Conservation (phyloP, 2,329 filamentous ascomycete genomes). For the Ceratocystis lukuohia region DNA sequence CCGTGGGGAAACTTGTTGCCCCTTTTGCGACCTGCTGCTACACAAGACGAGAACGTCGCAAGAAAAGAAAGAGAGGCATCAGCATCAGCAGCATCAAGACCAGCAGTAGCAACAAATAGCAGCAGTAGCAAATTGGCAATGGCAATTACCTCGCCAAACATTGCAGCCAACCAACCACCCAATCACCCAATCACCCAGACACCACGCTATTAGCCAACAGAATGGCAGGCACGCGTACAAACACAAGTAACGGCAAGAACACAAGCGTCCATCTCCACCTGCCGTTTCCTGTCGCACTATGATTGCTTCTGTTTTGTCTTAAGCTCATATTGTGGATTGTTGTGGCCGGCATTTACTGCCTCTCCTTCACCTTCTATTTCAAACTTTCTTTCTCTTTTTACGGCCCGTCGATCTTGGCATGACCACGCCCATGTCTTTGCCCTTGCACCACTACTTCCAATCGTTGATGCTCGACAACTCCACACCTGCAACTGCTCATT, state of each 20-base stretch:
- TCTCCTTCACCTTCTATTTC: neutral
- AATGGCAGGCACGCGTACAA: neutral
- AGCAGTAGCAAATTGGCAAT: neutral
- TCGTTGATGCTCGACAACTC: neutral
- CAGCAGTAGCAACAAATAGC: neutral
- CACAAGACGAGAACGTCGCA: neutral
- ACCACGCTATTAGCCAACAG: no score
- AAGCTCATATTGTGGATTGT: neutral
- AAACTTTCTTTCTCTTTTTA: neutral
- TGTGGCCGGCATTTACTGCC: neutral
- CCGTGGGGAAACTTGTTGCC: neutral
- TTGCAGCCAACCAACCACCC: neutral
- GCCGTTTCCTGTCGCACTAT: neutral
- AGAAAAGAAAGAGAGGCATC: neutral
- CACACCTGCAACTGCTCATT: neutral
- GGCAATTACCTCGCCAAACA: slow-evolving; percentile 8
- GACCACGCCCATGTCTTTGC: neutral
- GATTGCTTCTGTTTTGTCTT: neutral
- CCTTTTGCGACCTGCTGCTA: neutral
- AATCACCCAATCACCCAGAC: neutral
- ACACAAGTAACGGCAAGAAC: neutral
- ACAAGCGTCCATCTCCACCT: neutral
- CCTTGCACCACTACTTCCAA: neutral
- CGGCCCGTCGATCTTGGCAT: neutral
- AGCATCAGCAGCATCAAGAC: neutral